A percentile compares a stretch with the other conserved stretches of the same genome.
These are phyloP conservation scores for Solanum sejunctum DNA, from an alignment of 257 asterid genomes.

Conservation along the genomic window DNA sequence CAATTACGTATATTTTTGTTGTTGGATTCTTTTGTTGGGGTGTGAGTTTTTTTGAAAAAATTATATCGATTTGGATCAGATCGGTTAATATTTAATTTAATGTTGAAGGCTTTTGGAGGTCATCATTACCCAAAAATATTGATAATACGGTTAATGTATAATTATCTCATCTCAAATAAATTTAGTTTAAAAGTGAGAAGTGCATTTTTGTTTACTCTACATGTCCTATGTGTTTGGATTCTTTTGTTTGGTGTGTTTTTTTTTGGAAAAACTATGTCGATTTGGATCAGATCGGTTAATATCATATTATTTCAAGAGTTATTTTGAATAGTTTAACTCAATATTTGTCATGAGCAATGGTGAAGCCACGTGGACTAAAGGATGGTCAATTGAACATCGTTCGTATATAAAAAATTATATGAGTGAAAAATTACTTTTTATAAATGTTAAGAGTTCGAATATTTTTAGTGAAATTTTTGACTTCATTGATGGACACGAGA, in stretches of 20 bases:
- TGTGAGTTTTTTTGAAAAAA: too few species aligned
- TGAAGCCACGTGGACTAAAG: not conserved
- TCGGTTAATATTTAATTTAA: constrained; percentile 24
- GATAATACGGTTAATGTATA: not conserved
- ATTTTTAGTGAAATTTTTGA: not conserved
- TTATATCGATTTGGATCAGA: too few species aligned
- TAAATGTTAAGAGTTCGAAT: not conserved
- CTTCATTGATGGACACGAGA: not conserved
- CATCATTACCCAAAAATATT: constrained; percentile 77
- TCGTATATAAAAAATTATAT: too few species aligned
- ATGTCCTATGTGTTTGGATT: not conserved
- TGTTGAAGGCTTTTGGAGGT: constrained; percentile 92
- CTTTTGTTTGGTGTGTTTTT: not conserved
- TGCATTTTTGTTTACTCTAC: not conserved
- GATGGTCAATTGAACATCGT: not conserved
- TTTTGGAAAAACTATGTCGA: not conserved
- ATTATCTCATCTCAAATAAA: not conserved
- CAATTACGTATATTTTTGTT: too few species aligned
- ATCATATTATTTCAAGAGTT: not conserved
- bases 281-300: not conserved
- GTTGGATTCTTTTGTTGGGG: too few species aligned
- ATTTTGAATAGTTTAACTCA: not conserved
- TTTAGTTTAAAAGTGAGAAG: not conserved
- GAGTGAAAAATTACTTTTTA: too few species aligned
- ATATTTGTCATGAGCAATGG: not conserved